Conservation (phyloP, 805 yeast species). For the Blastobotrys muscicola region DNA sequence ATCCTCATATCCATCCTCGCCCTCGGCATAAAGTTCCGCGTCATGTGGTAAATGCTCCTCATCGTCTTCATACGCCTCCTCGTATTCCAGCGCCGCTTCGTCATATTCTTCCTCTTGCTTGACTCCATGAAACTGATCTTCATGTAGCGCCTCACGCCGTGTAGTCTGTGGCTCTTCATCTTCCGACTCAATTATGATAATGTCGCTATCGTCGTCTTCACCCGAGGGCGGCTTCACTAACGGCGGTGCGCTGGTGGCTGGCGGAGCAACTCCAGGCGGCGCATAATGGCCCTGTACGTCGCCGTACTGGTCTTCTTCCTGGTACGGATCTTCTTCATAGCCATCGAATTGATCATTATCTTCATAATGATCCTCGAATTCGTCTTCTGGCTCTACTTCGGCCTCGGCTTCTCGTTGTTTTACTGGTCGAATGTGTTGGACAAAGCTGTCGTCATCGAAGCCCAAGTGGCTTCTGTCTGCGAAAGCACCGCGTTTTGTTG, state of each 20-base stretch:
- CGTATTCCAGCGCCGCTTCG: slow-evolving; percentile 8
- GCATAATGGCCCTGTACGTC: not conserved
- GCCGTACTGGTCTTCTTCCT: slow-evolving; percentile 7
- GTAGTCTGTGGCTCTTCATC: too few relatives aligned
- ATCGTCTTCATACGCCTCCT: not conserved
- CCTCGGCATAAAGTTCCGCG: not conserved
- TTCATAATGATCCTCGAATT: not conserved
- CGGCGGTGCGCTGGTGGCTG: not conserved
- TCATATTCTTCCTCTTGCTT: not conserved
- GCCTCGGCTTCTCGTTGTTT: not conserved
- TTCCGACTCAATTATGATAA: too few relatives aligned
- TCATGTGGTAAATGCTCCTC: not conserved
- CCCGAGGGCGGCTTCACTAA: not conserved
- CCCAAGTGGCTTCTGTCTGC: not conserved
- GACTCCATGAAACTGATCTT: too few relatives aligned
- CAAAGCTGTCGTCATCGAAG: not conserved
- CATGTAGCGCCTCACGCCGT: too few relatives aligned
- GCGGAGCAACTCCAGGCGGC: not conserved
- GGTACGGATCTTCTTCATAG: slow-evolving; percentile 7
- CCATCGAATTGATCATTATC: slow-evolving; percentile 7
- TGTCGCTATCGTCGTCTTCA: slow-evolving; percentile 12
- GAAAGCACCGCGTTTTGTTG: not conserved
- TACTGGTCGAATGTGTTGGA: not conserved
- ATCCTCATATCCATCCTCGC: not conserved
- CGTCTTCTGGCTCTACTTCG: not conserved